These are phyloP conservation scores for Epichloe coenophiala DNA, from an alignment of 2,329 filamentous ascomycete genomes.

Conservation along the genomic window DNA sequence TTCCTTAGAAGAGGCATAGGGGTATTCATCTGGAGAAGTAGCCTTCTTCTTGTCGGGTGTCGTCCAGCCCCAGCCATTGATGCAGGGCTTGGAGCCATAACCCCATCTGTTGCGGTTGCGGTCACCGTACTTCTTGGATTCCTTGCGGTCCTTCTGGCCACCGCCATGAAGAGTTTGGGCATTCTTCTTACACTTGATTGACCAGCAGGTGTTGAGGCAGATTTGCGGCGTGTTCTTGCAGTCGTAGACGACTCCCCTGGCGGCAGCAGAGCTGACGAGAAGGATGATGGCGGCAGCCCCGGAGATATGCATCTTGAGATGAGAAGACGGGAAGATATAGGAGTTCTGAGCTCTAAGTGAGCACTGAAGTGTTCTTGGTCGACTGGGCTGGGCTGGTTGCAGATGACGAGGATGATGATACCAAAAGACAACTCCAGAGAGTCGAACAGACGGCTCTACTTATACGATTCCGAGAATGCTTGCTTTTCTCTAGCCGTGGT, in stretches of 20 bases:
- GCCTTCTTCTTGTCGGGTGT: neutral
- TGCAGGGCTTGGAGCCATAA: neutral
- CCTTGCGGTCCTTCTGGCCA: neutral
- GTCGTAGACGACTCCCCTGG: neutral
- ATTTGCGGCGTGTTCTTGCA: neutral
- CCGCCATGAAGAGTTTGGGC: neutral
- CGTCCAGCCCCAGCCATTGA: neutral
- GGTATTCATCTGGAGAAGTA: constrained; percentile 1
- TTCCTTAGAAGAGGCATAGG: neutral
- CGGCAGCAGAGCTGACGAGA: neutral
- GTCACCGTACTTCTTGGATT: neutral
- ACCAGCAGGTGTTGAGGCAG: constrained; percentile 1
- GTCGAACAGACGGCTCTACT: neutral
- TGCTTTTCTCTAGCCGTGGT: neutral
- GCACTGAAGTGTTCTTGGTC: neutral
- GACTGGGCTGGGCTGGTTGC: neutral
- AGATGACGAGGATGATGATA: neutral
- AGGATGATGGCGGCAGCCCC: neutral
- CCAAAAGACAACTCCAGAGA: neutral
- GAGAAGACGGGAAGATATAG: neutral
- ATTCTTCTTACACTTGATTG: neutral
- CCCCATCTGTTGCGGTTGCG: neutral
- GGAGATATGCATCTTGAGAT: neutral
- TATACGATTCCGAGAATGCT: neutral
- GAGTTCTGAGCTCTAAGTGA: neutral